These are phyloP conservation scores for Fusarium pilosicola DNA, from an alignment of 2,329 filamentous ascomycete species.

Conservation along the genomic window DNA sequence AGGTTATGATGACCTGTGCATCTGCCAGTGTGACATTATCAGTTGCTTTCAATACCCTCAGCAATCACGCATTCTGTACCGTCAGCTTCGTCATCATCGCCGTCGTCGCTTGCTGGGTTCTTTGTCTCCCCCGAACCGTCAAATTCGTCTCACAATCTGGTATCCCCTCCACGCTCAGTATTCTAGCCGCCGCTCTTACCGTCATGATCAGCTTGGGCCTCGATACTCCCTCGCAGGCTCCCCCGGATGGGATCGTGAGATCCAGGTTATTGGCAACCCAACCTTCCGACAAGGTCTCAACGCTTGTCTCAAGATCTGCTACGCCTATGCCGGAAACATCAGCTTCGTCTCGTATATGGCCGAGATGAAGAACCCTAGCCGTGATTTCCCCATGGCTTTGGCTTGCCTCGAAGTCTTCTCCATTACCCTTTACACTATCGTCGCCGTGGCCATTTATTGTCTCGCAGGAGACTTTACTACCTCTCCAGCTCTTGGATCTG, in stretches of 20 bases:
- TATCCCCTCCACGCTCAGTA: constrained; percentile 42
- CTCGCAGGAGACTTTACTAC: constrained; percentile 47
- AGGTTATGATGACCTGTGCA: constrained; percentile 76
- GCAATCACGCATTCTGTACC: constrained; percentile 68
- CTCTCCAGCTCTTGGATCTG: constrained; percentile 49
- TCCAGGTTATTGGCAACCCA: constrained; percentile 36
- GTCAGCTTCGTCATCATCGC: constrained; percentile 71
- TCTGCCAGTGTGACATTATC: constrained; percentile 72
- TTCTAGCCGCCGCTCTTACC: constrained; percentile 42
- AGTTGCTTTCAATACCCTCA: constrained; percentile 74
- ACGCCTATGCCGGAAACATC: constrained; percentile 46
- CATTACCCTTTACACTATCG: constrained; percentile 48
- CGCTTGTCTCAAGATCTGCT: constrained; percentile 44
- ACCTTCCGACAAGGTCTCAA: constrained; percentile 42
- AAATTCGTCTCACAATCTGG: constrained; percentile 44
- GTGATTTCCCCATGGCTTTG: constrained; percentile 47
- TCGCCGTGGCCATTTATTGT: constrained; percentile 47
- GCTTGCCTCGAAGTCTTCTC: constrained; percentile 48
- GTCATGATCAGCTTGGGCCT: constrained; percentile 46
- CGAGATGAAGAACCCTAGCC: constrained; percentile 48
- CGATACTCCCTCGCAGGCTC: constrained; percentile 28
- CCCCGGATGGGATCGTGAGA: constrained; percentile 42
- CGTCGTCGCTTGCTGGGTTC: constrained; percentile 66
- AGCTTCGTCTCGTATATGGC: constrained; percentile 48
- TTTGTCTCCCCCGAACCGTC: constrained; percentile 74